Evolutionary conservation across 805 yeast species (phyloP), one percentile per base, ranked within the genome.

Genomic region (Pichia exigua): DNA sequence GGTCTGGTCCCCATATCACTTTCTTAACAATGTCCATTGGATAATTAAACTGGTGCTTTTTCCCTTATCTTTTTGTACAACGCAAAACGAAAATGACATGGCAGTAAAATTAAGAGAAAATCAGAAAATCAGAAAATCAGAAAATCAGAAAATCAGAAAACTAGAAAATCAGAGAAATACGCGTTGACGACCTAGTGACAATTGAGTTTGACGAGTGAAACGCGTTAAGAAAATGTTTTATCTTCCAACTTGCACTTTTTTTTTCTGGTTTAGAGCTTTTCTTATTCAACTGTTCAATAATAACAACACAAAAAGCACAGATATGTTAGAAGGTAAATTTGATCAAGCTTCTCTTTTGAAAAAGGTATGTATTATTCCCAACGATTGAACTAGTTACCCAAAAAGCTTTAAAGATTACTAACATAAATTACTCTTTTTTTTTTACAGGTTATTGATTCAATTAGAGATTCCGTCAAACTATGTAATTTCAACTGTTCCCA

Each of bases 401-500:
- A 7, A 18, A 21, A 18, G n/a, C 21, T 17, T 15, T 21, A n/a
- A 17, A 6, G 10, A 15, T 15, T 35, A 35, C 39, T 35, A 35
- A 35, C 39, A 35, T n/a, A 35, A 20, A 12, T 18, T 47, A 20
- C n/a, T 3, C 13, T 35, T 20, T 52, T 35, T 17, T 42, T 30
- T 39, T 42, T 49, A 42, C 47, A 73, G 78, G 85, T 91, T 65
- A 85, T 91, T 62, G 99, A 94, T 61, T 83, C 98, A 53, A 86
- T 92, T 68, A 87, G 89, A 67, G 99, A 94, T 66, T 85, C 95
- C 65, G 97, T 94, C 56, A 88, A 87, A 63, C 78, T 91, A 61
- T 94, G 97, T 75, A 94, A 94, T 77, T 88, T 94, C 77, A 94
- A 90, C 74, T 94, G 97, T 74, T 82, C 95, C n/a, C 94, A 87